Percentiles rank a stretch among this genome's conserved stretches.
phyloP scores from a whole-genome alignment of 106 monocot genomes.

The Agapanthus africanus region DNA sequence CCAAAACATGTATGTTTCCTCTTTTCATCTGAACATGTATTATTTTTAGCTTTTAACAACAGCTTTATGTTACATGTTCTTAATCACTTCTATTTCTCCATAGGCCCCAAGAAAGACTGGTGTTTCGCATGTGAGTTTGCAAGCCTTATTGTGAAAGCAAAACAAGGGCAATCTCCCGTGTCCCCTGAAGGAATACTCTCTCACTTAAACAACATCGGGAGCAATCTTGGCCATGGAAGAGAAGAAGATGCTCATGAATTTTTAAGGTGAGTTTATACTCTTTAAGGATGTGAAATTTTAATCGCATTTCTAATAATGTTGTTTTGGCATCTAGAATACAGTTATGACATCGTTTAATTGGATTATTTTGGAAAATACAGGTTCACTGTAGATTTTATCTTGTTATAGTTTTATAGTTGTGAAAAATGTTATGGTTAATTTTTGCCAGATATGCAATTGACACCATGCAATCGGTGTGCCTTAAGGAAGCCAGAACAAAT shows the following conservation, averaged over 20 bases:
- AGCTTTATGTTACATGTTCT: no score
- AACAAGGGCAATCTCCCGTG: slow-evolving; percentile 58
- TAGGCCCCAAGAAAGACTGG: slow-evolving; percentile 46
- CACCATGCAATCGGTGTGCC: slow-evolving; percentile 65
- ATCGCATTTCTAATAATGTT: no score
- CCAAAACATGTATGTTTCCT: slow-evolving; percentile 36
- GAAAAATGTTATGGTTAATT: not conserved
- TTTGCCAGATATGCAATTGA: slow-evolving; percentile 71
- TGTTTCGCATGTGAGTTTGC: slow-evolving; percentile 78
- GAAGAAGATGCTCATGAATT: slow-evolving; percentile 94
- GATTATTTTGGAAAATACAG: not conserved
- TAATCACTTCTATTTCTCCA: not conserved
- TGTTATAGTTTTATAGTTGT: not conserved
- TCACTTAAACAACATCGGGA: slow-evolving; percentile 57
- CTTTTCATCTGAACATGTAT: not conserved
- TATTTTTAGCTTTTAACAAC: not conserved
- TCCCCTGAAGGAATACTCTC: slow-evolving; percentile 65
- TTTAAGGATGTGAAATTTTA: no score
- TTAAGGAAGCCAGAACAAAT: slow-evolving; percentile 38
- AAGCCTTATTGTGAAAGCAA: slow-evolving; percentile 44
- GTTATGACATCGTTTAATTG: not conserved
- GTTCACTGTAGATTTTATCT: not conserved
- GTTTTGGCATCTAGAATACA: not conserved
- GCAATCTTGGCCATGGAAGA: slow-evolving; percentile 64
- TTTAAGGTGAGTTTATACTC: slow-evolving; percentile 51